Evolutionary conservation across 805 yeast species (phyloP), one percentile per base, ranked within the genome.

Genomic region (Candida montana): DNA sequence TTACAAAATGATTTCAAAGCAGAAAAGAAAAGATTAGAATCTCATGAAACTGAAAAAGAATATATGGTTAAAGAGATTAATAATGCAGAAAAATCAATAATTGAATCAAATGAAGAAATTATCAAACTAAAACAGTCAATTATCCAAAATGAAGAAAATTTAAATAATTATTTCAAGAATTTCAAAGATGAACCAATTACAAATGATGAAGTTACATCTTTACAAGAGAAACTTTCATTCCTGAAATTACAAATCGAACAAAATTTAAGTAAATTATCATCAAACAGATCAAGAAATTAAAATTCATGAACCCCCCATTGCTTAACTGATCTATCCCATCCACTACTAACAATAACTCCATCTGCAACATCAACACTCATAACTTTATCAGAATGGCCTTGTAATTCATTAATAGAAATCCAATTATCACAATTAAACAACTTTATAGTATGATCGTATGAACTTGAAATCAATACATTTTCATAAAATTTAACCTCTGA

Each of bases 251-350:
- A 48, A 12, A 51, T 54, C 33, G 53, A 52, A 31, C 52, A 51
- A 16, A 49, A 48, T 15, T 31, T 55, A 31, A 43, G 32, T 17
- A 54, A 48, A 34, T 27, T 56, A 24, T 52, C 38, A 16, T 46
- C 46, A 28, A 40, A 44, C 21, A 53, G 52, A 33, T 20, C 40
- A 3, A 37, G 58, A 35, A 42, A 39, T 15, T 53, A 52, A 18
- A 41, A 43, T 27, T 45, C 24, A 45, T 47, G 49, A 48, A 48
- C 13, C 43, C 48, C n/a, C 87, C 87, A 84, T 35, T 83, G 41
- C 55, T 83, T 84, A 3, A 88, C 70, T 7, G 85, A 70, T 41
- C 93, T 71, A 57, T 89, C 96, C 95, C 95, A 89, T 17, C 95
- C 90, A 37, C 86, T 73, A 35, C 83, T 74, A 1, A 76, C 71